Percentiles rank a stretch among this genome's conserved stretches.
Evolutionary conservation across 208 protist genomes (phyloP).

Genomic region (Porcisia deanei): DNA sequence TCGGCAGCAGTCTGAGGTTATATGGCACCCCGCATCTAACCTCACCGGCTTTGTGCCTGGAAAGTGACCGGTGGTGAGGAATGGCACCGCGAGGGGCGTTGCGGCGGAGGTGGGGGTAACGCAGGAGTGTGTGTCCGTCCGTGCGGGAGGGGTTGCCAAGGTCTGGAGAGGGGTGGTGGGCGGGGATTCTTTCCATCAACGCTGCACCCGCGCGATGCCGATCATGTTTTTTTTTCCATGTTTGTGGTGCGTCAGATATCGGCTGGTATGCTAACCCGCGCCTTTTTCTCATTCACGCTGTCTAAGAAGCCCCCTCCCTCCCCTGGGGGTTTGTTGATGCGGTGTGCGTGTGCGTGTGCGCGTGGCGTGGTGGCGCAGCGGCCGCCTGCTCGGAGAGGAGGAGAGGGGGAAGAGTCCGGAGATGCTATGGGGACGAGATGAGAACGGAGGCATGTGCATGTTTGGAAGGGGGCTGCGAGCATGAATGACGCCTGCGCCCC

Average conservation of each 20-base stretch:
- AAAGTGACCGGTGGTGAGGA: slow-evolving; percentile 7
- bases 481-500: too few relatives aligned
- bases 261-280: not conserved
- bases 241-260: not conserved
- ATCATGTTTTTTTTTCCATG: not conserved
- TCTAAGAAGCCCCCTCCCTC: not conserved
- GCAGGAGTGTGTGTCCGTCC: not conserved
- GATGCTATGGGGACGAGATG: too few relatives aligned
- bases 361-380: too few relatives aligned
- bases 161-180: not conserved
- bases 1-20: slow-evolving; percentile 23
- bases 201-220: not conserved
- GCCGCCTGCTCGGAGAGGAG: too few relatives aligned
- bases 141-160: not conserved
- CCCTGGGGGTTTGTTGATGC: not conserved
- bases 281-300: not conserved
- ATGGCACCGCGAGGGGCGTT: not conserved
- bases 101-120: not conserved
- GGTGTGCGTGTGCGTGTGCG: not conserved
- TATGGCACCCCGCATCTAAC: slow-evolving; percentile 31
- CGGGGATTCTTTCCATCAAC: not conserved
- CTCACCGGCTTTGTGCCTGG: slow-evolving; percentile 18
- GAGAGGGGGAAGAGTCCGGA: too few relatives aligned
- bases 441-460: too few relatives aligned
- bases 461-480: too few relatives aligned